Percentiles rank a stretch among this genome's conserved stretches.
Evolutionary conservation across 2,329 filamentous ascomycete genomes (phyloP).

Genomic region (Fusarium guadeloupense): DNA sequence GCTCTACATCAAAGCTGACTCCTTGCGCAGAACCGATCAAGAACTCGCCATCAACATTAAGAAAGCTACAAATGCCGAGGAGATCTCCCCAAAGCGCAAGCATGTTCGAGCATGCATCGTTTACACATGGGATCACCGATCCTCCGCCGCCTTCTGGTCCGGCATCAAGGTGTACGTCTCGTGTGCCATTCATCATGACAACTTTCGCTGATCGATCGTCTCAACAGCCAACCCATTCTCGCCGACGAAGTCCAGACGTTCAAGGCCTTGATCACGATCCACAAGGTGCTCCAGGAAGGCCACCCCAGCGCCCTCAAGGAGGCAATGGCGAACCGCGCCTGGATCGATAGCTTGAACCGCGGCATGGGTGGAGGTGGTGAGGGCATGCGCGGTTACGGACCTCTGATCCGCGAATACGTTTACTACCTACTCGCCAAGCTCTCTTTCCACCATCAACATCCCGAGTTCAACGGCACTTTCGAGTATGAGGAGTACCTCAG

Average conservation of each 20-base stretch:
- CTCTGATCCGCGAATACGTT: constrained; percentile 95
- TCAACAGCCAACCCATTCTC: constrained; percentile 86
- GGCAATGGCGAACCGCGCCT: constrained; percentile 85
- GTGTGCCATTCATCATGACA: constrained; percentile 9
- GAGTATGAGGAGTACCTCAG: constrained; percentile 99
- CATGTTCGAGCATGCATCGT: constrained; percentile 98
- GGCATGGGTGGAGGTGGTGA: constrained; percentile 83
- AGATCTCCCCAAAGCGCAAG: constrained; percentile 79
- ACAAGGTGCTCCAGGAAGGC: constrained; percentile 97
- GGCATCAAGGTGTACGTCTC: constrained; percentile 93
- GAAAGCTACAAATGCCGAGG: constrained; percentile 74
- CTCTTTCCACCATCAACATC: constrained; percentile 94
- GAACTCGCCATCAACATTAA: constrained; percentile 76
- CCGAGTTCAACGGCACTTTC: constrained; percentile 98
- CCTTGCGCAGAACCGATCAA: constrained; percentile 66
- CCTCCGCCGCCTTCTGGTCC: constrained; percentile 92
- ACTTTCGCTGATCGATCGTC: constrained; percentile 9
- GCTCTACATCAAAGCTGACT: constrained; percentile 24
- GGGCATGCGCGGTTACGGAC: constrained; percentile 88
- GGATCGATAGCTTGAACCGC: constrained; percentile 91
- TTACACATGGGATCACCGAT: constrained; percentile 99
- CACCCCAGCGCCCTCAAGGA: constrained; percentile 89
- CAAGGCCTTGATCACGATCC: constrained; percentile 95
- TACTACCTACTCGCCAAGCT: constrained; percentile 94
- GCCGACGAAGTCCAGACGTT: constrained; percentile 99